Percentiles rank a stretch among this genome's conserved stretches.
phyloP scores from a whole-genome alignment of 2,329 filamentous ascomycete genomes.

The Pseudocercospora fuligena region DNA sequence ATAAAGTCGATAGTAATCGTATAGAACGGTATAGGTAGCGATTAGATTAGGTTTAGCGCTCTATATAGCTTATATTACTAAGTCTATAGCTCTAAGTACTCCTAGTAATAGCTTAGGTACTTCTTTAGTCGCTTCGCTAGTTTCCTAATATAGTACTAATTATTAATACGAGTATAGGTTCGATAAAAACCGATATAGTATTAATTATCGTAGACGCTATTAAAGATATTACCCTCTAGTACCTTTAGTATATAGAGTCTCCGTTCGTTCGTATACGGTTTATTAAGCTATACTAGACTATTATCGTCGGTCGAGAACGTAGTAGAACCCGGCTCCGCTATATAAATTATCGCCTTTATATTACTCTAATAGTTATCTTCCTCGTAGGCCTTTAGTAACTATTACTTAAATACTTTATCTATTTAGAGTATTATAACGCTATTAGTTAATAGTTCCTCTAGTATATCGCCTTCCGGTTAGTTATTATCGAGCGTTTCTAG shows the following conservation, averaged over 20 bases:
- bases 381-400: not conserved
- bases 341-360: not conserved
- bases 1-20: slow-evolving; percentile 8
- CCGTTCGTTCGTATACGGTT: not conserved
- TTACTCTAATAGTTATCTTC: not conserved
- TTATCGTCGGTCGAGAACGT: not conserved
- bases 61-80: not conserved
- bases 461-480: too few species aligned
- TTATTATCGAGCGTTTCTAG: too few species aligned
- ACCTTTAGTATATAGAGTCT: not conserved
- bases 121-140: not conserved
- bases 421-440: not conserved
- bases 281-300: not conserved
- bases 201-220: not conserved
- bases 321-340: not conserved
- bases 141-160: not conserved
- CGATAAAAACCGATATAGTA: not conserved
- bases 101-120: not conserved
- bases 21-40: not conserved
- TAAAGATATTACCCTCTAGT: not conserved
- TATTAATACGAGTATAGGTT: not conserved
- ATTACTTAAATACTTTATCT: not conserved
- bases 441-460: too few species aligned
- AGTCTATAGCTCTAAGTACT: too few species aligned
- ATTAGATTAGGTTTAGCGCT: not conserved